These are phyloP conservation scores for Ajuga chamaepitys DNA, from an alignment of 257 asterid species.

Conservation along the genomic window DNA sequence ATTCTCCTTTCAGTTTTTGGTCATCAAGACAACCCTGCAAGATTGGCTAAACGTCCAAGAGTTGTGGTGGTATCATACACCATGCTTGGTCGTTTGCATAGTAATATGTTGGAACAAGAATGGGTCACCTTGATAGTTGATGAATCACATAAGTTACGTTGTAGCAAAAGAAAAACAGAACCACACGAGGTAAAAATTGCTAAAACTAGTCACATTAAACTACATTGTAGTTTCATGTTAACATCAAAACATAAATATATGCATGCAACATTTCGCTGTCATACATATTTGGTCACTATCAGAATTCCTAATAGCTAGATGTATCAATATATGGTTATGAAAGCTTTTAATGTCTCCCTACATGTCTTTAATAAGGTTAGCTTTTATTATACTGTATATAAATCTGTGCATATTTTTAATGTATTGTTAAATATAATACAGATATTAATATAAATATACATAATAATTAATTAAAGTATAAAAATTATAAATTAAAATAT, in stretches of 20 bases:
- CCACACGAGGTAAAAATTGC: slow-evolving; percentile 61
- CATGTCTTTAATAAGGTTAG: not conserved
- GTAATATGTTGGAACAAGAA: slow-evolving; percentile 66
- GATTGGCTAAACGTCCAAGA: slow-evolving; percentile 62
- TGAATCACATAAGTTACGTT: slow-evolving; percentile 86
- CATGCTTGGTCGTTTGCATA: slow-evolving; percentile 80
- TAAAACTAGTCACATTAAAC: not conserved
- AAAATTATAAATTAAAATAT: too few species aligned
- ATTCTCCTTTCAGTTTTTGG: slow-evolving; percentile 60
- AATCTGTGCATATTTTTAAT: too few species aligned
- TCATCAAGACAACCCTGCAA: slow-evolving; percentile 71
- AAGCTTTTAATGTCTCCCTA: not conserved
- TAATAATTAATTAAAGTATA: too few species aligned
- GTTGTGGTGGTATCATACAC: slow-evolving; percentile 77
- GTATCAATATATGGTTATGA: not conserved
- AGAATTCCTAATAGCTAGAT: not conserved
- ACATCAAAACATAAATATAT: not conserved
- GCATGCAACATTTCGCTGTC: not conserved
- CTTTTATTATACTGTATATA: not conserved
- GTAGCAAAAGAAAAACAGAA: slow-evolving; percentile 63
- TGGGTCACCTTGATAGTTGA: slow-evolving; percentile 86
- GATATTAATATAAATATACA: too few species aligned
- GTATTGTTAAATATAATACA: too few species aligned
- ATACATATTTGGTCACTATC: slow-evolving; percentile 4
- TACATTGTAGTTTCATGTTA: not conserved